These are phyloP conservation scores for Helicocarpus griseus DNA, from an alignment of 2,329 filamentous ascomycete species.

Conservation along the genomic window DNA sequence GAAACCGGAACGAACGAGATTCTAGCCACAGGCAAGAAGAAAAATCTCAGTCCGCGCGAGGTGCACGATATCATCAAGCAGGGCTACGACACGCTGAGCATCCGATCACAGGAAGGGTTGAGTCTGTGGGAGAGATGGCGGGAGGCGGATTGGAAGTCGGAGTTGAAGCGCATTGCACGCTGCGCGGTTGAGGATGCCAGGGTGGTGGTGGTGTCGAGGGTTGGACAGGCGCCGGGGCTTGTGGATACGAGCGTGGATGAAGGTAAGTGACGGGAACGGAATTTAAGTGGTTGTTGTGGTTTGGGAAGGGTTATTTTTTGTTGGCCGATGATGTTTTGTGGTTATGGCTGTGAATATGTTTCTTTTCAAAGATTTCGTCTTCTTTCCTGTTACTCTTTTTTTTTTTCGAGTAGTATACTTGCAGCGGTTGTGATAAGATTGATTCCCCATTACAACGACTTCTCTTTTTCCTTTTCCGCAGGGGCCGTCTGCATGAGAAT, in stretches of 20 bases:
- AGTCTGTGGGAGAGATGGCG: slow-evolving; percentile 79
- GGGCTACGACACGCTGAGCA: slow-evolving; percentile 88
- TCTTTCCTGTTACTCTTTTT: too few species aligned
- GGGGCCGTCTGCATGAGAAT: too few species aligned
- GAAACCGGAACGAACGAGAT: slow-evolving; percentile 18
- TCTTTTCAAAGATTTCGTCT: neutral
- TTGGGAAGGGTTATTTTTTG: neutral
- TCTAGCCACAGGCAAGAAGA: slow-evolving; percentile 36
- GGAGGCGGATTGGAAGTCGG: slow-evolving; percentile 72
- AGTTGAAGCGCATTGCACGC: slow-evolving; percentile 80
- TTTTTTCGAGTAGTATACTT: too few species aligned
- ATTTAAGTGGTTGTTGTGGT: too few species aligned
- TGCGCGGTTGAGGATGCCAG: slow-evolving; percentile 64
- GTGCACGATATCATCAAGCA: slow-evolving; percentile 90
- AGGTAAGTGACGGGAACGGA: neutral
- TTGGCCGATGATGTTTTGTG: neutral
- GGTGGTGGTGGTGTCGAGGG: slow-evolving; percentile 25
- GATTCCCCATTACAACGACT: too few species aligned
- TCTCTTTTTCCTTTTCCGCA: too few species aligned
- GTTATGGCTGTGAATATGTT: neutral
- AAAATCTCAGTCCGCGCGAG: slow-evolving; percentile 68
- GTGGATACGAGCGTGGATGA: neutral
- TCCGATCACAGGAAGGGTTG: slow-evolving; percentile 77
- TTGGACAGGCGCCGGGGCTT: neutral
- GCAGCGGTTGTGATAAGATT: too few species aligned